Conservation (phyloP, 768 basidiomycete species). For the Boletus subcaerulescens region DNA sequence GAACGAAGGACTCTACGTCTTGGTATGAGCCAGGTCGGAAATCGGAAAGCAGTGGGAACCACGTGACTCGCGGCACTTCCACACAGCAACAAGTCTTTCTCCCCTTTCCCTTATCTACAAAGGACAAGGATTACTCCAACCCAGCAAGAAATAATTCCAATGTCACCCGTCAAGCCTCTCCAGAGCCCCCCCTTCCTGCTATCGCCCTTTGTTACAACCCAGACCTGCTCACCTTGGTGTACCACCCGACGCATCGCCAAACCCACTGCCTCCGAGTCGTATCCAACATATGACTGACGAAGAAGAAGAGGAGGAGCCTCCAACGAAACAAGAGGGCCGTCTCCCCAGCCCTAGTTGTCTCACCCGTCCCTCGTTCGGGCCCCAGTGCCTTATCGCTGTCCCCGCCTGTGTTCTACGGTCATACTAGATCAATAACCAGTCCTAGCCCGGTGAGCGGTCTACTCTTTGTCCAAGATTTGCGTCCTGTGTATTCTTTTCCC, state of each 20-base stretch:
- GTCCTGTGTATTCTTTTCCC: background rate
- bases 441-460: slow-evolving; percentile 27
- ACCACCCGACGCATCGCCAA: slow-evolving; percentile 7
- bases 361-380: slow-evolving; percentile 13
- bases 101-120: slow-evolving; percentile 17
- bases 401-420: slow-evolving; percentile 17
- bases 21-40: no score
- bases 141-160: slow-evolving; percentile 24
- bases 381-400: slow-evolving; percentile 11
- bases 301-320: slow-evolving; percentile 23
- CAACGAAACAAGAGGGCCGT: slow-evolving; percentile 28
- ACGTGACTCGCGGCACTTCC: slow-evolving; percentile 17
- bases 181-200: slow-evolving; percentile 21
- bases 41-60: no score
- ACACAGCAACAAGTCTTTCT: slow-evolving; percentile 17
- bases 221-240: slow-evolving; percentile 3
- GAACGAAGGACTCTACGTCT: no score
- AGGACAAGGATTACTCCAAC: slow-evolving; percentile 22
- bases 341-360: slow-evolving; percentile 6
- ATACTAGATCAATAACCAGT: slow-evolving; percentile 34
- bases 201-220: slow-evolving; percentile 27
- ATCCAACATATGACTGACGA: slow-evolving; percentile 9
- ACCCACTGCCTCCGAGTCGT: slow-evolving; percentile 9
- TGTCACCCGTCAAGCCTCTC: slow-evolving; percentile 21
- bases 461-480: background rate